Evolutionary conservation across 306 rosid genomes (phyloP), one percentile per base, ranked within the genome.

Genomic region (Cicer cuneatum): DNA sequence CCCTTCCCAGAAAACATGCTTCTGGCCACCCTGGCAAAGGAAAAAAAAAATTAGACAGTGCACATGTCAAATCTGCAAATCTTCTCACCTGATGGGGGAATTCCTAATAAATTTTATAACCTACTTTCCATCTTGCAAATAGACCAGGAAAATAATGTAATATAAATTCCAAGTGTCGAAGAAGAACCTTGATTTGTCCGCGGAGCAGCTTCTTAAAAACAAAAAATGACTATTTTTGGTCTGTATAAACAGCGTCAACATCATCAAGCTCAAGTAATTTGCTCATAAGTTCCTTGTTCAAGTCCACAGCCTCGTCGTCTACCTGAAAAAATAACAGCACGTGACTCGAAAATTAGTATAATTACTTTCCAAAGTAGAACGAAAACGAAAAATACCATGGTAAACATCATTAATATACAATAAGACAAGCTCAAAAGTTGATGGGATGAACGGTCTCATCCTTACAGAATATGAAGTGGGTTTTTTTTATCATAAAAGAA

Each of bases 171-270:
- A 63, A 16, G 15, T 54, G 21, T 68, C 38, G 2, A 62, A 68
- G 70, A 69, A 61, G 53, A 74, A 76, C 70, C 59, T 53, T 72
- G 73, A 56, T 54, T 78, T 41, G 69, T 66, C 67, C 10, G 74
- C 62, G 67, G 76, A 78, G 51, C 65, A 45, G 75, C 84, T 77
- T 64, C 71, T 41, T 37, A 35, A 43, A 75, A n/a, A 72, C 13
- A 35, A 51, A 67, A 69, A 24, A 43, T 45, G 43, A 63, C 85
- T 86, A 90, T 77, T 83, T 90, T 81, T 91, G 98, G 81, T 94
- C 97, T 0, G 93, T 94, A 80, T 91, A 94, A 82, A 94, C 95
- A 38, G 98, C 96, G 70, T 91, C 97, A 48, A 94, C 98, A 76
- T 94, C 98, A 66, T 94, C 96, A 48, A 94, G 98, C 72, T 94